These are phyloP conservation scores for Geotrichum candidum DNA, from an alignment of 1,139 yeast genomes.

Conservation along the genomic window DNA sequence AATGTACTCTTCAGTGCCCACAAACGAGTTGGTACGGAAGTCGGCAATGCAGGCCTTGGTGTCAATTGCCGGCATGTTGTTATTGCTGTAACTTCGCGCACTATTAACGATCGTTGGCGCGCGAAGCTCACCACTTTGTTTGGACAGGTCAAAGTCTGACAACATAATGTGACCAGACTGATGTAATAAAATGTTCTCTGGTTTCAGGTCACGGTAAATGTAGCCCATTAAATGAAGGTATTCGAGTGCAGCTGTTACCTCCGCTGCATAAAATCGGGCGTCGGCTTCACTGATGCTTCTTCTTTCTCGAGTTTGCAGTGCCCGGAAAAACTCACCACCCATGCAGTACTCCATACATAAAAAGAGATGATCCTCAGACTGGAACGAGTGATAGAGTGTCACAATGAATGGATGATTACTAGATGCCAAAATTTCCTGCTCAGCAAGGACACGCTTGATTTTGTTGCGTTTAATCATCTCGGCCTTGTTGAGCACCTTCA, in stretches of 20 bases:
- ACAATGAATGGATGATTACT: constrained; percentile 96
- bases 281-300: constrained; percentile 86
- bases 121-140: constrained; percentile 66
- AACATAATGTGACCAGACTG: constrained; percentile 97
- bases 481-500: constrained; percentile 82
- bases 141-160: constrained; percentile 89
- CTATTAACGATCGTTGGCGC: constrained; percentile 47
- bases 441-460: constrained; percentile 89
- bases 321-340: constrained; percentile 98
- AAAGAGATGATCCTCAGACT: constrained; percentile 81
- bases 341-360: constrained; percentile 98
- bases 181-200: constrained; percentile 87
- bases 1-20: constrained; percentile 95
- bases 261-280: constrained; percentile 92
- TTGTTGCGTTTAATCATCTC: constrained; percentile 96
- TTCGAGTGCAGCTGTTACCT: constrained; percentile 96
- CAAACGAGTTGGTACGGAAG: constrained; percentile 92
- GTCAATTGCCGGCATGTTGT: constrained; percentile 48
- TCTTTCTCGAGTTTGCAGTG: constrained; percentile 82
- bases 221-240: constrained; percentile 94
- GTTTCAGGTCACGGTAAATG: constrained; percentile 90
- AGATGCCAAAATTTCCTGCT: constrained; percentile 91
- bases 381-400: constrained; percentile 91
- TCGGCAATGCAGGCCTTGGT: constrained; percentile 94
- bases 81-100: constrained; percentile 30